phyloP scores from a whole-genome alignment of 441 rosid genomes.

The Cnidoscolus chayamansa region DNA sequence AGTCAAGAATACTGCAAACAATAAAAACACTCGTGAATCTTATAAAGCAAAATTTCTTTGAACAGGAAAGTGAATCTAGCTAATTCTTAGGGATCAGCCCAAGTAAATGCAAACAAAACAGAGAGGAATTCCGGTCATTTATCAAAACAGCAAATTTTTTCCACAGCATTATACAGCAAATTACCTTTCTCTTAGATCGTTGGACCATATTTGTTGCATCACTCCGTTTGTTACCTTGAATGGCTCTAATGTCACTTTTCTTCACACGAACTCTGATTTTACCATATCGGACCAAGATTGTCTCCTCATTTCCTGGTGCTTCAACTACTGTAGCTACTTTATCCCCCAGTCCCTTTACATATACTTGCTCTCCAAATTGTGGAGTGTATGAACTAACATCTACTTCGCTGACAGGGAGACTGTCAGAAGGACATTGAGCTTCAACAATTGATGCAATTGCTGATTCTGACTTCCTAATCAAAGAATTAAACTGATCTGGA shows the following conservation, averaged over 20 bases:
- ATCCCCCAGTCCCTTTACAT: slow-evolving; percentile 62
- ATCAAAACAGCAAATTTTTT: not conserved
- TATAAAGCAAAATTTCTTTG: not conserved
- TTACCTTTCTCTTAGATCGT: slow-evolving; percentile 50
- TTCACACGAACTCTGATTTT: slow-evolving; percentile 73
- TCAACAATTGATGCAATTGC: slow-evolving; percentile 60
- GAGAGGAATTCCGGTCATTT: not conserved
- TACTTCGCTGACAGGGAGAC: slow-evolving; percentile 31
- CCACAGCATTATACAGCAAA: not conserved
- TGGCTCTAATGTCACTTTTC: slow-evolving; percentile 50
- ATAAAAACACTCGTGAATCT: not conserved
- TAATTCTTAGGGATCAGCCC: not conserved
- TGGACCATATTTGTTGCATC: slow-evolving; percentile 27
- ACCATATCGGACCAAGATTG: slow-evolving; percentile 73
- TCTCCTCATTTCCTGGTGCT: slow-evolving; percentile 60
- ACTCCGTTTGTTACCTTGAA: slow-evolving; percentile 31
- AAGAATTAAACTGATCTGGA: slow-evolving; percentile 50
- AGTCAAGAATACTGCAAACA: not conserved
- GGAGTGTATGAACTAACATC: slow-evolving; percentile 41
- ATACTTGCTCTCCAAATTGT: slow-evolving; percentile 66
- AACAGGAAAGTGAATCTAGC: not conserved
- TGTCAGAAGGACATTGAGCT: slow-evolving; percentile 43
- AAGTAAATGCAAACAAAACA: not conserved
- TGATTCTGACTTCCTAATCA: slow-evolving; percentile 60
- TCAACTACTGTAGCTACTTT: slow-evolving; percentile 75